These are phyloP conservation scores for sunflower (Helianthus annuus) DNA, from an alignment of 129 eudicot species.

Conservation along the genomic window DNA sequence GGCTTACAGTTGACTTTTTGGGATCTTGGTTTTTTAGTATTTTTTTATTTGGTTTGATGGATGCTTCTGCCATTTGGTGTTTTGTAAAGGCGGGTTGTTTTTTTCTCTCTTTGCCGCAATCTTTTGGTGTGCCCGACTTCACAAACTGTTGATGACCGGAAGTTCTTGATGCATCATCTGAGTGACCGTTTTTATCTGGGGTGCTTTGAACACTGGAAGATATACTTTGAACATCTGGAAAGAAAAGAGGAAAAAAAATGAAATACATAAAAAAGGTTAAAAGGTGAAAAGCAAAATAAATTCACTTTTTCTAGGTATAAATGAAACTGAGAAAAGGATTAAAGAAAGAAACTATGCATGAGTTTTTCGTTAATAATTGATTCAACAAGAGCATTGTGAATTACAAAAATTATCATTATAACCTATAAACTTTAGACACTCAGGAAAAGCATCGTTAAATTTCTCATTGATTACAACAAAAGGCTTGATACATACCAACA, in stretches of 20 bases:
- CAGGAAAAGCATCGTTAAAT: constrained; percentile 1
- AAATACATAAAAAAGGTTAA: not conserved
- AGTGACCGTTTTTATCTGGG: constrained; percentile 42
- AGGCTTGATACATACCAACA: constrained; percentile 22
- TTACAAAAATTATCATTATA: not conserved
- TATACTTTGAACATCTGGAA: constrained; percentile 41
- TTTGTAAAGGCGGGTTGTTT: constrained; percentile 41
- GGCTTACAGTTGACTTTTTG: constrained; percentile 46
- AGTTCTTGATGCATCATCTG: constrained; percentile 52
- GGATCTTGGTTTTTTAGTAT: constrained; percentile 53
- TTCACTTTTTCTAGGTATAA: not conserved
- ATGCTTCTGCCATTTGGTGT: constrained; percentile 61
- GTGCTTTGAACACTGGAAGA: constrained; percentile 65
- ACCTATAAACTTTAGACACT: not conserved
- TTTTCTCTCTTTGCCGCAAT: constrained; percentile 39
- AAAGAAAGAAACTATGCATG: not conserved
- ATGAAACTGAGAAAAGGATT: not conserved
- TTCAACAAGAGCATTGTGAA: not conserved
- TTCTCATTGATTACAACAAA: constrained; percentile 6
- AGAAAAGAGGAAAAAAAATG: not conserved
- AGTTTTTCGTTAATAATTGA: not conserved
- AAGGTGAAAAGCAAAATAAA: not conserved
- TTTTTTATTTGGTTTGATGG: constrained; percentile 45
- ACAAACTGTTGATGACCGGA: constrained; percentile 41
- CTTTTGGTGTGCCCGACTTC: constrained; percentile 41